Evolutionary conservation across 1,284 basidiomycete genomes (phyloP), one percentile per base, ranked within the genome.

Genomic region (Sporisorium graminicola): DNA sequence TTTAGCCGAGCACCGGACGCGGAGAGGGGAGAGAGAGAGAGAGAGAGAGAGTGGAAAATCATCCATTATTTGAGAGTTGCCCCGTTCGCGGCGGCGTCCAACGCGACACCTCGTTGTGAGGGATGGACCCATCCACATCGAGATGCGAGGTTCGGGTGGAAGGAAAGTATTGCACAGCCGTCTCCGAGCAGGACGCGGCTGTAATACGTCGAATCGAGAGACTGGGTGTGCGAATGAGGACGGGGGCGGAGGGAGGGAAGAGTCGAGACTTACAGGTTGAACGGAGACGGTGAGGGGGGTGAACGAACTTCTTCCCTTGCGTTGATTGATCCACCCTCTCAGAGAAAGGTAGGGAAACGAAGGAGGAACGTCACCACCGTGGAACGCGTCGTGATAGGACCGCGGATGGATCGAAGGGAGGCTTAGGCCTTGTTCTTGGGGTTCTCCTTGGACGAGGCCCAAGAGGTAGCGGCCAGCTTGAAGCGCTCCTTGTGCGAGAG

Each of bases 401-500:
- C 27, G 29, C 24, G 67, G 55, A 63, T 52, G 60, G 35, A 37
- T 14, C 37, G 26, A 33, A 2, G 16, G 1, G 5, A 12, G 18
- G 20, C 13, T 58, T 58, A 77, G 44, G 75, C 75, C 67, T 77
- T 74, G 65, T 75, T 72, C 77, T 79, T 79, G 44, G 78, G 78
- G 65, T 79, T 79, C 53, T 77, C 74, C 69, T 76, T 76, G 66
- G 67, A 71, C 16, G 49, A 44, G 47, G 68, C 69, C 81, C 81
- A 83, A 7, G 61, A 50, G 55, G 69, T 69, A 26, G 77, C 73
- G 16, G 80, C 78, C 9, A 76, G 58, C 69, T 83, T 79, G 78
- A 82, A 83, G n/a, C 80, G 75, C 58, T 79, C 79, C 64, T 77
- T 78, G 70, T 83, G 82, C 33, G 67, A 50, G 29, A 83, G 61